Percentiles rank a stretch among this genome's conserved stretches.
These are phyloP conservation scores for Lanmaoa rubissima DNA, from an alignment of 768 basidiomycete species.

Conservation along the genomic window DNA sequence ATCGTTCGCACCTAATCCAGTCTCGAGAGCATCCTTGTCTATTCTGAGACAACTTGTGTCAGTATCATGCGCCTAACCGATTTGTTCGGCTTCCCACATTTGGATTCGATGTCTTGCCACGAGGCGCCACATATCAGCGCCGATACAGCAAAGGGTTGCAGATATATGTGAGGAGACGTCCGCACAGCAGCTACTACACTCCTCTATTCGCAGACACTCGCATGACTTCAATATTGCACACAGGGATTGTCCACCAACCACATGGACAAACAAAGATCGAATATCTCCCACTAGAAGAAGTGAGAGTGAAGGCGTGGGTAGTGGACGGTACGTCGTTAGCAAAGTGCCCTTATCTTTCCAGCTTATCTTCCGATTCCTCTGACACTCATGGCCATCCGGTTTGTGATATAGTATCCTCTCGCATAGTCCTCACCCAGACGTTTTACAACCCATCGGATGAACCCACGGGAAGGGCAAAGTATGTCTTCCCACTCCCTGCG, in stretches of 20 bases:
- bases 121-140: constrained; percentile 1
- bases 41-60: not conserved
- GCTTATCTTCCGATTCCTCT: not conserved
- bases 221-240: constrained; percentile 17
- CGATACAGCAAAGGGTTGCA: constrained; percentile 6
- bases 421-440: constrained; percentile 39
- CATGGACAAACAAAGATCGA: constrained; percentile 20
- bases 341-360: not conserved
- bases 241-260: constrained; percentile 35
- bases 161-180: constrained; percentile 9
- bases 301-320: constrained; percentile 39
- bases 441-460: constrained; percentile 39
- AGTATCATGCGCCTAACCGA: not conserved
- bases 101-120: not conserved
- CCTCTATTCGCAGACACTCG: not conserved
- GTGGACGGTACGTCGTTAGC: constrained; percentile 38
- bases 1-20: not conserved
- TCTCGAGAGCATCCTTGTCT: not conserved
- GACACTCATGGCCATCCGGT: not conserved
- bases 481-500: constrained; percentile 59
- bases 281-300: constrained; percentile 43
- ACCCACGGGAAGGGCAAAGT: constrained; percentile 46
- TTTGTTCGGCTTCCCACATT: constrained; percentile 4
- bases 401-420: constrained; percentile 39
- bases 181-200: constrained; percentile 4